Evolutionary conservation across 2,329 filamentous ascomycete genomes (phyloP), one percentile per base, ranked within the genome.

Genomic region (Fusarium pseudocircinatum): DNA sequence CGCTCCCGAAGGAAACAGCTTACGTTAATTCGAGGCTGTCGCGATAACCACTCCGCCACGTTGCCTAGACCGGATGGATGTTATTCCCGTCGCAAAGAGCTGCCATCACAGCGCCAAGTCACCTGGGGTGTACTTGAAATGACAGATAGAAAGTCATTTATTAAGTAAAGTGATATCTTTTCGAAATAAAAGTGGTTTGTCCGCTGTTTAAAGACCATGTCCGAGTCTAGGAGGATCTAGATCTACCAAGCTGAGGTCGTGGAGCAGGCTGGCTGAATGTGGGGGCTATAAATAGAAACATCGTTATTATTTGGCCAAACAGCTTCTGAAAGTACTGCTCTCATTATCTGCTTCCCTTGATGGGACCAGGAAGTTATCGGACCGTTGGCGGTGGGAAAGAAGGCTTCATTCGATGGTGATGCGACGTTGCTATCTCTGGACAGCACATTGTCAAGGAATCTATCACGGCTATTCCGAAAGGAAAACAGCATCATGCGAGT

Each of bases 11-110:
- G 64, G 64, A 40, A 67, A 18, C 13, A 26, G 63, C 32, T 50
- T 46, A 26, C n/a, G 14, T 10, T 7, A 11, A 5, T 67, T 67
- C 64, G 64, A 67, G 52, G n/a, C 52, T 26, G 7, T 12, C 64
- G 24, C 52, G n/a, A n/a, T 67, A 30, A 67, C 64, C 64, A 67
- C 62, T 67, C 52, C n/a, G 53, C 24, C 62, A 67, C 64, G 52
- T 67, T 60, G 64, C 32, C 64, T 30, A n/a, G 34, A 28, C 14
- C 22, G 6, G 32, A 18, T 53, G 18, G 50, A 39, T 28, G 34
- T 4, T 53, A 39, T 53, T n/a, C 11, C 50, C 50, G 20, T 26
- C 14, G 4, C 54, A 58, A 58, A 47, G 54, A 46, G 40, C 24
- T 22, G 28, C 12, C 40, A 44, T 57, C 9, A 32, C 37, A 24